Percentiles rank a stretch among this genome's conserved stretches.
phyloP scores from a whole-genome alignment of 495 filamentous ascomycete genomes.

The Aspergillus indologenus region DNA sequence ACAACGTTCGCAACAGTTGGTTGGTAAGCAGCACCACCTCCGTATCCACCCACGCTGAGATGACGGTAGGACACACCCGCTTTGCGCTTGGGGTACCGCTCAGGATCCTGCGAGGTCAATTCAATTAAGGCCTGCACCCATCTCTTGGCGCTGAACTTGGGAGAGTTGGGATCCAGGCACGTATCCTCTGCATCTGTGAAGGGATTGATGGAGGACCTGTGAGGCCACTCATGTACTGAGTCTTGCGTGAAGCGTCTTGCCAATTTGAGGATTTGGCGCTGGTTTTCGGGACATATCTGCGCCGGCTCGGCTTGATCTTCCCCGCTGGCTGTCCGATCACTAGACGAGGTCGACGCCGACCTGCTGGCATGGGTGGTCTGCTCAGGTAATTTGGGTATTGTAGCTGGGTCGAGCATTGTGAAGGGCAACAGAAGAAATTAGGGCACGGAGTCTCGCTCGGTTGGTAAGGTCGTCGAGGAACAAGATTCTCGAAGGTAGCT shows the following conservation, averaged over 20 bases:
- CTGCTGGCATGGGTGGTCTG: neutral
- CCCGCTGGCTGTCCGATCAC: neutral
- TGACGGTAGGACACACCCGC: slow-evolving; percentile 24
- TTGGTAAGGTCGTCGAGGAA: too few species aligned
- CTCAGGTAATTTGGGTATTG: neutral
- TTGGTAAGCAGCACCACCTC: slow-evolving; percentile 20
- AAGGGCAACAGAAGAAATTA: too few species aligned
- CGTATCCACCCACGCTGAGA: slow-evolving; percentile 23
- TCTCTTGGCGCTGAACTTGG: neutral
- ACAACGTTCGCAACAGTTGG: slow-evolving; percentile 18
- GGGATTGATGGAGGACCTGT: neutral
- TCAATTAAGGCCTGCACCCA: slow-evolving; percentile 4
- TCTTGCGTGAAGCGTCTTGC: neutral
- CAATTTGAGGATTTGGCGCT: neutral
- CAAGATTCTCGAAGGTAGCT: too few species aligned
- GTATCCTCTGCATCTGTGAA: neutral
- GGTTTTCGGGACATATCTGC: neutral
- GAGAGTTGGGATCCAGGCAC: slow-evolving; percentile 7
- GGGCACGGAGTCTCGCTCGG: too few species aligned
- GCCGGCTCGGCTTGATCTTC: neutral
- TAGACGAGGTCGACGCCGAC: neutral
- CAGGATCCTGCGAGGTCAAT: slow-evolving; percentile 38
- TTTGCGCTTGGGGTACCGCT: slow-evolving; percentile 16
- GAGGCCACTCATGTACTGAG: neutral
- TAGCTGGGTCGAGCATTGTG: too few species aligned